These are phyloP conservation scores for Podospora australis DNA, from an alignment of 495 filamentous ascomycete genomes.

Conservation along the genomic window DNA sequence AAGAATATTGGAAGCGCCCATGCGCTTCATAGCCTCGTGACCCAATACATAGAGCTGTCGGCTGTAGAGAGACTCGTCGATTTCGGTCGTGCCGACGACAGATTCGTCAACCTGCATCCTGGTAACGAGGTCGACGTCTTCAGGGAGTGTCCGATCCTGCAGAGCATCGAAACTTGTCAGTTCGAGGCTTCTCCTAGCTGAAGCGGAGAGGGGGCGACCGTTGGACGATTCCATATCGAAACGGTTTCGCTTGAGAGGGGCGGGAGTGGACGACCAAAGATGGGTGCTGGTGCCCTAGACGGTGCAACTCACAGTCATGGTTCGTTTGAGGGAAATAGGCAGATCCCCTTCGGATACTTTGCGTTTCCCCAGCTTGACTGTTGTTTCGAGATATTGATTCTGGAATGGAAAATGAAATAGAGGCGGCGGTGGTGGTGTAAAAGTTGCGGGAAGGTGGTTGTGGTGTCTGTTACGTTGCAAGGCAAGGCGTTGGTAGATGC, in stretches of 20 bases:
- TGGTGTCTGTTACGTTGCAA: neutral
- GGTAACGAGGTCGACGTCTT: slow-evolving; percentile 55
- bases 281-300: neutral
- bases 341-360: slow-evolving; percentile 72
- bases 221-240: too few relatives aligned
- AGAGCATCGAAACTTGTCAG: neutral
- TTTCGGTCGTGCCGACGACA: slow-evolving; percentile 51
- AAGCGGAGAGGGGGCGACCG: neutral
- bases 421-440: too few relatives aligned
- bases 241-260: too few relatives aligned
- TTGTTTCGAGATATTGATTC: slow-evolving; percentile 3
- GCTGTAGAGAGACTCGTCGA: slow-evolving; percentile 97
- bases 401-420: neutral
- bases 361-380: slow-evolving; percentile 66
- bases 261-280: too few relatives aligned
- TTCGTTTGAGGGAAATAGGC: slow-evolving; percentile 68
- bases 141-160: slow-evolving; percentile 39
- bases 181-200: neutral
- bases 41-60: slow-evolving; percentile 96
- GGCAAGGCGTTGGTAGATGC: neutral
- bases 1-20: slow-evolving; percentile 93
- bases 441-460: too few relatives aligned
- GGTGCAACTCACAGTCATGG: slow-evolving; percentile 66
- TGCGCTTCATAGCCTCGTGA: slow-evolving; percentile 99
- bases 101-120: slow-evolving; percentile 79